Base-by-base conservation (phyloP, 352 stramenopile species). In the Phytopythium aichiense region DNA sequence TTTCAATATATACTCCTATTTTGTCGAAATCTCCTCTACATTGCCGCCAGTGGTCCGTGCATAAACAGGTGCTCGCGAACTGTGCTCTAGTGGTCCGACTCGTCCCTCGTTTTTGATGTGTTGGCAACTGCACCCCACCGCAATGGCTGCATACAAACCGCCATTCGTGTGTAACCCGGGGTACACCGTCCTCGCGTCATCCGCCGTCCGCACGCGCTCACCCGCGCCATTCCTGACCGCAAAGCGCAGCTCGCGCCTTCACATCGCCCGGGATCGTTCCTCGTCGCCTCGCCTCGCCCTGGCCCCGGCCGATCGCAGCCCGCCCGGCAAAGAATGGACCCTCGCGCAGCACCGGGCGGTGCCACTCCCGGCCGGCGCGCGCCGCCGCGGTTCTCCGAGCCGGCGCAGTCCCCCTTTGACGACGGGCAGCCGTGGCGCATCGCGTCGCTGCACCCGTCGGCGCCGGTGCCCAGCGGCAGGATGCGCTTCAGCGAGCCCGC, bases 351-450 rank as follows among this genome's bases (percentile, higher is more conserved):
- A 31, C 28, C 28, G 28, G 46, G 23, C 15, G 48, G 25, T 31
- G 45, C 45, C 45, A 56, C 20, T 38, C 16, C 49, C 18, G 35
- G 20, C 11, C 12, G 4, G 37, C 54, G 54, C 23, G 30, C 33
- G 23, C 33, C 35, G 28, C 33, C 38, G 54, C 54, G 54, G 35
- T n/a, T 25, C 54, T 59, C 54, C n/a, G 54, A 33, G 22, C 54
- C 54, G 30, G 54, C 54, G 37, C 54, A 59, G 54, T 59, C 54
- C 12, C 37, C 54, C 13, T 59, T 59, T 23, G 54, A 59, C 16
- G 54, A 59, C 35, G 54, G 16, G 12, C 37, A 37, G 54, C n/a
- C 38, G 54, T 59, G 54, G 54, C 54, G 54, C 22, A 59, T 59
- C 20, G 48, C 54, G 37, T 18, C 54, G 37, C 37, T 22, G 18